A percentile compares a stretch with the other conserved stretches of the same genome.
Conservation (phyloP, 371 early-diverging fungal species). For the Sporodiniella umbellata region DNA sequence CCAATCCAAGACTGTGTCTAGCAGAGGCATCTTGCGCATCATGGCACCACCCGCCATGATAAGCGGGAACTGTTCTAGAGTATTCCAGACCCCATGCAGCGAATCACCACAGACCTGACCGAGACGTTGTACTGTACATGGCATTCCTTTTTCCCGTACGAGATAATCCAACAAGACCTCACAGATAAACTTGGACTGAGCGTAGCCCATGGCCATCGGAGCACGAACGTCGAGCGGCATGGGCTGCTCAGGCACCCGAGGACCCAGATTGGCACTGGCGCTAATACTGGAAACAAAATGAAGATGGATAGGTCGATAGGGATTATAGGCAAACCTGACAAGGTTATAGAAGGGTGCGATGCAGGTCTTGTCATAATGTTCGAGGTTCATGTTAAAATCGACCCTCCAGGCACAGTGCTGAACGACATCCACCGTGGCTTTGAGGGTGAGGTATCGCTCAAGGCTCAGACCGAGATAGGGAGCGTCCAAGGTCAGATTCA, state of each 20-base stretch:
- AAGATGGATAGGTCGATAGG: slow-evolving; percentile 19
- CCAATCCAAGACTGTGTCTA: slow-evolving; percentile 32
- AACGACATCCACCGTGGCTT: slow-evolving; percentile 20
- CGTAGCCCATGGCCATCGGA: slow-evolving; percentile 38
- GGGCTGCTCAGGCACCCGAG: slow-evolving; percentile 12
- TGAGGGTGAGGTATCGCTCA: slow-evolving; percentile 10
- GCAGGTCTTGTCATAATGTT: slow-evolving; percentile 26
- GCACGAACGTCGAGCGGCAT: slow-evolving; percentile 18
- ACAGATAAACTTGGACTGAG: slow-evolving; percentile 34
- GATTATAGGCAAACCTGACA: slow-evolving; percentile 22
- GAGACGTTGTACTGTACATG: slow-evolving; percentile 37
- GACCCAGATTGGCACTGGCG: background rate
- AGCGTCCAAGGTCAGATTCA: slow-evolving; percentile 14
- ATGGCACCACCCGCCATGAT: slow-evolving; percentile 35
- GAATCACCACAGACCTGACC: slow-evolving; percentile 49
- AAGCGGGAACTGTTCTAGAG: slow-evolving; percentile 32
- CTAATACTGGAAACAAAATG: slow-evolving; percentile 27
- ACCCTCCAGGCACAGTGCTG: slow-evolving; percentile 29
- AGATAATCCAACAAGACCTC: slow-evolving; percentile 25
- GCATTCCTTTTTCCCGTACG: slow-evolving; percentile 22
- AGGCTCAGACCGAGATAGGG: slow-evolving; percentile 21
- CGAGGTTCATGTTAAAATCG: slow-evolving; percentile 22
- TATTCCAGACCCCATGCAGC: slow-evolving; percentile 40
- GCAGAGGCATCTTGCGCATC: slow-evolving; percentile 24
- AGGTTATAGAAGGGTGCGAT: slow-evolving; percentile 24